A percentile compares a stretch with the other conserved stretches of the same genome.
Evolutionary conservation across 257 asterid species (phyloP).

Genomic region (Nicotiana knightiana): DNA sequence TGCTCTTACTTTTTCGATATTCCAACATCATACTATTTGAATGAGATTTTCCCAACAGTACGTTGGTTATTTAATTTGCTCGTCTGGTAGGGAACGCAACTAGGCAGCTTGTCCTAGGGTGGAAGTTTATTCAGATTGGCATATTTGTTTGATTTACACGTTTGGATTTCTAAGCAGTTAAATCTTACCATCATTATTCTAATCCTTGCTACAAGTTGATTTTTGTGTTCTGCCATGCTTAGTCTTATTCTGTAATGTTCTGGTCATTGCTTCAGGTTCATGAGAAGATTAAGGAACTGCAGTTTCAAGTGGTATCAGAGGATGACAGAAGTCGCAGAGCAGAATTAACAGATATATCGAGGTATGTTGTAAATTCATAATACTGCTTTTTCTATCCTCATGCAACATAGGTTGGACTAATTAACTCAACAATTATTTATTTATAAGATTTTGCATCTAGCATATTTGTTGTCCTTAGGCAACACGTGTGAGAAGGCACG

Average conservation of each 20-base stretch:
- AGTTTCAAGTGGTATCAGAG: conserved; percentile 32
- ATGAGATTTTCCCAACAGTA: neutral
- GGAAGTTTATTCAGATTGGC: neutral
- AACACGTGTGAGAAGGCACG: too few relatives aligned
- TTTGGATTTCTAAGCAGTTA: neutral
- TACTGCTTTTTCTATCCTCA: conserved; percentile 1
- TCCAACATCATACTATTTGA: neutral
- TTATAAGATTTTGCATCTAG: neutral
- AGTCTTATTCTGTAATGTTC: neutral
- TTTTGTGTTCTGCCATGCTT: neutral
- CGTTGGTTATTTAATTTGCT: neutral
- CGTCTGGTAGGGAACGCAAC: neutral
- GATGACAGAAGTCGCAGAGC: conserved; percentile 29
- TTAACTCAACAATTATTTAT: neutral
- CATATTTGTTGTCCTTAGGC: neutral
- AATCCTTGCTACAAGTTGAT: neutral
- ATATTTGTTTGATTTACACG: neutral
- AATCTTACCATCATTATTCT: neutral
- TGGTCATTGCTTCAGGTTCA: conserved; percentile 43
- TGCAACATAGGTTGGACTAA: neutral
- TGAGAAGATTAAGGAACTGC: conserved; percentile 59
- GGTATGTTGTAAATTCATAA: conserved; percentile 31
- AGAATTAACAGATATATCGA: conserved; percentile 40
- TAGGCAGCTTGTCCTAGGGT: neutral
- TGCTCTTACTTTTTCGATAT: neutral